Percentiles rank a stretch among this genome's conserved stretches.
phyloP scores from a whole-genome alignment of 2,329 filamentous ascomycete genomes.

The Anisogramma anomala region DNA sequence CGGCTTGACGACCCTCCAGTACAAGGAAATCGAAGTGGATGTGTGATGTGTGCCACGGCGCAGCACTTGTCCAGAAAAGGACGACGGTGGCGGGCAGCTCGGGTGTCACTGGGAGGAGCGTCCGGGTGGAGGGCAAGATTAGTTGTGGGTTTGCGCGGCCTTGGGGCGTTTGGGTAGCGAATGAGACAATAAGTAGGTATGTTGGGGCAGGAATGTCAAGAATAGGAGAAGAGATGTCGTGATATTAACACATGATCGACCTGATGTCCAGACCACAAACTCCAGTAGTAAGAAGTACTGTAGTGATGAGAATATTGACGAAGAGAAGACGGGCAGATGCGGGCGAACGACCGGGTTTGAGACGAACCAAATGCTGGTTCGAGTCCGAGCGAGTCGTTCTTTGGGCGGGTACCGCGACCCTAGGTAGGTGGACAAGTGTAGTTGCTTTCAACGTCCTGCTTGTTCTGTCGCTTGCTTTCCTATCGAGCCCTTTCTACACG shows the following conservation, averaged over 20 bases:
- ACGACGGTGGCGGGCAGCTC: too few relatives aligned
- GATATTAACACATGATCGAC: slow-evolving; percentile 15
- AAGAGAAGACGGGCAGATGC: slow-evolving; percentile 2
- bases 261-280: slow-evolving; percentile 9
- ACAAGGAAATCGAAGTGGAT: slow-evolving; percentile 2
- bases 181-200: slow-evolving; percentile 5
- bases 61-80: too few relatives aligned
- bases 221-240: slow-evolving; percentile 5
- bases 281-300: slow-evolving; percentile 1
- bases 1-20: slow-evolving; percentile 12
- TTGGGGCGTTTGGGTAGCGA: slow-evolving; percentile 6
- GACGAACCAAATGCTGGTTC: slow-evolving; percentile 12
- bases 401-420: too few relatives aligned
- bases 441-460: slow-evolving; percentile 2
- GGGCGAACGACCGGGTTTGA: slow-evolving; percentile 8
- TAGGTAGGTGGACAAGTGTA: too few relatives aligned
- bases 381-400: slow-evolving; percentile 12
- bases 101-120: slow-evolving; percentile 3
- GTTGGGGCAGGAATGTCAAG: slow-evolving; percentile 6
- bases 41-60: too few relatives aligned
- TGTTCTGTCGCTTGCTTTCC: background rate
- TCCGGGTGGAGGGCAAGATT: too few relatives aligned
- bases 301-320: slow-evolving; percentile 9
- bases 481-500: background rate
- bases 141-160: slow-evolving; percentile 10